A percentile compares a stretch with the other conserved stretches of the same genome.
Conservation (phyloP, 768 basidiomycete genomes). For the Gymnopilus dilepis region DNA sequence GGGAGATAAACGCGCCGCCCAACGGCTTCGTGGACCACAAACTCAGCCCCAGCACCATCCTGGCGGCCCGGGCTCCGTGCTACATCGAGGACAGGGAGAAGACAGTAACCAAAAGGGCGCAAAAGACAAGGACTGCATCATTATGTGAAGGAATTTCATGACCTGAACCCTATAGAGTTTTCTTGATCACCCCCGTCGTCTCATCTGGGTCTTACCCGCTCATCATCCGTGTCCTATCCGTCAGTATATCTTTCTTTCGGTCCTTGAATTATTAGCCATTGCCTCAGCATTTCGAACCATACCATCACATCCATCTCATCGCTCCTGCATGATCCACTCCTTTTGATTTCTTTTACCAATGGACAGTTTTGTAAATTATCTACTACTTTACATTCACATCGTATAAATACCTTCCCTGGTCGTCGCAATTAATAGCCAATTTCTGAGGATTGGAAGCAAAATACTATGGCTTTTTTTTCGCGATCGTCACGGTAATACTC, state of each 20-base stretch:
- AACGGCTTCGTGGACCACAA: slow-evolving; percentile 73
- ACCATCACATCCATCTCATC: slow-evolving; percentile 23
- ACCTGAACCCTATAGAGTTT: neutral
- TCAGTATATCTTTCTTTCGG: slow-evolving; percentile 4
- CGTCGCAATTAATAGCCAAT: neutral
- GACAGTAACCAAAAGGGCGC: slow-evolving; percentile 50
- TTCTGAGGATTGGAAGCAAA: neutral
- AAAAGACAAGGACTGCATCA: slow-evolving; percentile 84
- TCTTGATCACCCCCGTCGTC: neutral
- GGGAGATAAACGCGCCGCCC: slow-evolving; percentile 92
- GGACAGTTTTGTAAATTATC: slow-evolving; percentile 31
- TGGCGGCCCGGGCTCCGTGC: slow-evolving; percentile 65
- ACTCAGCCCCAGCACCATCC: slow-evolving; percentile 59
- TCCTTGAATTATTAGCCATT: slow-evolving; percentile 18
- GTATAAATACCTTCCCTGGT: slow-evolving; percentile 13
- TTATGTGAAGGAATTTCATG: slow-evolving; percentile 61
- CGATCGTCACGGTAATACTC: no score
- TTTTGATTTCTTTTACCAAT: slow-evolving; percentile 13
- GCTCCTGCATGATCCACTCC: slow-evolving; percentile 25
- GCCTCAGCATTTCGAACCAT: slow-evolving; percentile 29
- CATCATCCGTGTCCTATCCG: neutral
- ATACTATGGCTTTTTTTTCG: no score
- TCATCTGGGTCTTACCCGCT: neutral
- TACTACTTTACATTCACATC: slow-evolving; percentile 27
- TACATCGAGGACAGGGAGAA: slow-evolving; percentile 59